Conservation (phyloP, 106 monocot genomes). For the Ottelia alismoides region DNA sequence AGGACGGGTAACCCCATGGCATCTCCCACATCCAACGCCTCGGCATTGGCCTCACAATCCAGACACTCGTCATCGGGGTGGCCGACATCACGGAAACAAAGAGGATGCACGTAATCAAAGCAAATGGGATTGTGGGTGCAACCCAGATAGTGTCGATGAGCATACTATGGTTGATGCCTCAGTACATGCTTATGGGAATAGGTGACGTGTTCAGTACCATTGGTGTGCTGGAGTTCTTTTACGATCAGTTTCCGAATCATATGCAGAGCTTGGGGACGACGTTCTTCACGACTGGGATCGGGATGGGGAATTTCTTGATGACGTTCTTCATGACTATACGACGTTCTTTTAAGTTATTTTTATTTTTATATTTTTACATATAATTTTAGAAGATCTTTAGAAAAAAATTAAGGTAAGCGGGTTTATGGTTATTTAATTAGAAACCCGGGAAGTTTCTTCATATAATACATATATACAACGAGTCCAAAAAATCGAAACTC, state of each 20-base stretch:
- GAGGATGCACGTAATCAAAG: conserved; percentile 18
- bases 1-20: conserved; percentile 51
- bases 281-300: conserved; percentile 56
- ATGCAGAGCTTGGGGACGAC: conserved; percentile 71
- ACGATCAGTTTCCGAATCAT: conserved; percentile 70
- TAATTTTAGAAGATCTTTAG: too few relatives aligned
- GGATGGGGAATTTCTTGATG: conserved; percentile 56
- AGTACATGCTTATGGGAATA: conserved; percentile 53
- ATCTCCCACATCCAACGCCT: conserved; percentile 68
- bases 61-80: conserved; percentile 21
- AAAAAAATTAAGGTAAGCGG: too few relatives aligned
- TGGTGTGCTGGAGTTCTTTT: conserved; percentile 69
- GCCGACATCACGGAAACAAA: conserved; percentile 33
- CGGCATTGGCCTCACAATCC: conserved; percentile 45
- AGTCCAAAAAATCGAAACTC: too few relatives aligned
- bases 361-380: too few relatives aligned
- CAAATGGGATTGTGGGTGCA: background rate
- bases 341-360: too few relatives aligned
- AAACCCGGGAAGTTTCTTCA: too few relatives aligned
- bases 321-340: too few relatives aligned
- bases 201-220: conserved; percentile 55
- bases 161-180: conserved; percentile 69
- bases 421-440: too few relatives aligned
- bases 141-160: conserved; percentile 44
- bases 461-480: too few relatives aligned